Percentiles rank a stretch among this genome's conserved stretches.
These are phyloP conservation scores for Fusarium mangiferae DNA, from an alignment of 2,329 filamentous ascomycete genomes.

Conservation along the genomic window DNA sequence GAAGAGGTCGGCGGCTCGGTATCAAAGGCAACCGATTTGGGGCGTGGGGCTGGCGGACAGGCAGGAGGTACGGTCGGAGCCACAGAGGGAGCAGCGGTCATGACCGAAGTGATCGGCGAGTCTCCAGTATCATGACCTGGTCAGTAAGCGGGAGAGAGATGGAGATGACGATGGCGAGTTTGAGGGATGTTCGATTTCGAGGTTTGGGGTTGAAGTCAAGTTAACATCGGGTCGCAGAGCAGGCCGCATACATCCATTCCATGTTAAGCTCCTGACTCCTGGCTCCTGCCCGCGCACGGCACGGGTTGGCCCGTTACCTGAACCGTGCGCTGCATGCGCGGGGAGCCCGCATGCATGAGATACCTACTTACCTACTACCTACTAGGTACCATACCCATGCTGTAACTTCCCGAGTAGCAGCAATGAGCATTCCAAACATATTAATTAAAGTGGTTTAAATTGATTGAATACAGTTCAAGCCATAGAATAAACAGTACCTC, in stretches of 20 bases:
- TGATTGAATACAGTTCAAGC: slow-evolving; percentile 1
- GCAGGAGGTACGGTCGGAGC: slow-evolving; percentile 36
- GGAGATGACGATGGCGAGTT: background rate
- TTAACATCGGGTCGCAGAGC: slow-evolving; percentile 36
- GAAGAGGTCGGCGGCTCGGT: slow-evolving; percentile 40
- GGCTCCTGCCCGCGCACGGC: slow-evolving; percentile 20
- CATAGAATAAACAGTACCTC: background rate
- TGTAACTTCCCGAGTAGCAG: slow-evolving; percentile 6
- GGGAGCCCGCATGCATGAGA: slow-evolving; percentile 28
- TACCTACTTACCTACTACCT: background rate
- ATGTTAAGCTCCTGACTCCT: slow-evolving; percentile 28
- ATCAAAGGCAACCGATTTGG: slow-evolving; percentile 39
- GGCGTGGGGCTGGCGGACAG: slow-evolving; percentile 37
- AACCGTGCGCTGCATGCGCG: slow-evolving; percentile 35
- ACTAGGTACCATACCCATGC: background rate
- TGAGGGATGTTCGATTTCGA: background rate
- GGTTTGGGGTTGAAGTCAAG: slow-evolving; percentile 31
- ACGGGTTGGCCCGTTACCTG: slow-evolving; percentile 39
- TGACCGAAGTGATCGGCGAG: slow-evolving; percentile 38
- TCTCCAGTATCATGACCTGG: slow-evolving; percentile 43
- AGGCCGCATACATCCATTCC: slow-evolving; percentile 25
- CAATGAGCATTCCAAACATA: slow-evolving; percentile 13
- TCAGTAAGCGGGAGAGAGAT: background rate
- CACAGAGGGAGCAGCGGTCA: slow-evolving; percentile 41
- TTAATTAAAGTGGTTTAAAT: background rate